These are phyloP conservation scores for Roridomyces roridus DNA, from an alignment of 768 basidiomycete species.

Conservation along the genomic window DNA sequence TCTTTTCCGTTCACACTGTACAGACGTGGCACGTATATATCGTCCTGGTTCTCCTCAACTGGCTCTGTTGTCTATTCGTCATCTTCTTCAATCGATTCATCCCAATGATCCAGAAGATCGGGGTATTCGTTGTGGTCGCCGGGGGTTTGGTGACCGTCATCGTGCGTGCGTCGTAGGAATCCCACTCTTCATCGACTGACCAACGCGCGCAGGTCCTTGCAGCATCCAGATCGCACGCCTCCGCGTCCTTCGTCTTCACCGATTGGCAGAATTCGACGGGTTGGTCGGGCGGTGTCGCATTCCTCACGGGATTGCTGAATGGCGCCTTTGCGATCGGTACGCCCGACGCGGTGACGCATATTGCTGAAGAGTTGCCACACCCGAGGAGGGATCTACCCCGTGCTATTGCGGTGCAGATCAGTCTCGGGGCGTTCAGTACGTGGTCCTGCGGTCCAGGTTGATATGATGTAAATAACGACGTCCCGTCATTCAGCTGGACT, in stretches of 20 bases:
- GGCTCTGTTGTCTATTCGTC: conserved; percentile 14
- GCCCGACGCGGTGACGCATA: conserved; percentile 23
- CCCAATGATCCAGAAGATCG: conserved; percentile 15
- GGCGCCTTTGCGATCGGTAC: conserved; percentile 24
- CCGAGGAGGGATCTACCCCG: conserved; percentile 21
- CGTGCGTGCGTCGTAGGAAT: conserved; percentile 7
- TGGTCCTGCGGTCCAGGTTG: neutral
- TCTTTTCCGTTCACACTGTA: too few relatives aligned
- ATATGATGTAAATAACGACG: neutral
- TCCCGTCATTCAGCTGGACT: conserved; percentile 9
- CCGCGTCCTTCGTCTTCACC: conserved; percentile 19
- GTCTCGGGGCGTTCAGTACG: conserved; percentile 16
- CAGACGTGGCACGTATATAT: conserved; percentile 20
- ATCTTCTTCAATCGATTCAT: conserved; percentile 22
- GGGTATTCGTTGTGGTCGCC: conserved; percentile 16
- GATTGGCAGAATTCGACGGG: conserved; percentile 24
- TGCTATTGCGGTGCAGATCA: conserved; percentile 21
- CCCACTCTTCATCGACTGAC: neutral
- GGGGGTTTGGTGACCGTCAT: conserved; percentile 22
- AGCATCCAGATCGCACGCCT: conserved; percentile 17
- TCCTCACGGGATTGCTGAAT: conserved; percentile 23
- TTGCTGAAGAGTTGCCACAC: conserved; percentile 24
- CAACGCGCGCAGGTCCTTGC: conserved; percentile 16
- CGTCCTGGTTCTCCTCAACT: conserved; percentile 16
- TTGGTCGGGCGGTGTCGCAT: conserved; percentile 23